Conservation (phyloP, 768 basidiomycete genomes). For the Rhodotorula kratochvilovae region DNA sequence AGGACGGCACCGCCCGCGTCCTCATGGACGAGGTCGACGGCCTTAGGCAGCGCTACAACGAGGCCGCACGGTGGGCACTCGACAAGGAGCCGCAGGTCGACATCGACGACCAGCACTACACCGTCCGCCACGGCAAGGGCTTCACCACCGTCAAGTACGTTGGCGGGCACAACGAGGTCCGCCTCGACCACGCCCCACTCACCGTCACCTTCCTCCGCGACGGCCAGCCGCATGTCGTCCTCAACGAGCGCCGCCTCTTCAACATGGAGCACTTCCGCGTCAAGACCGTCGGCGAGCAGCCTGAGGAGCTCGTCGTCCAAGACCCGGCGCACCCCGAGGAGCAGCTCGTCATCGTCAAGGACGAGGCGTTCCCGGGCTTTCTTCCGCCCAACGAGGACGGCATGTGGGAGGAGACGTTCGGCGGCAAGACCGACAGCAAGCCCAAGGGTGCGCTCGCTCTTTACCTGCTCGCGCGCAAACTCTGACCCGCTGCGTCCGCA, state of each 20-base stretch:
- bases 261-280: slow-evolving; percentile 93
- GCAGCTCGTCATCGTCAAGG: slow-evolving; percentile 36
- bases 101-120: slow-evolving; percentile 19
- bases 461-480: neutral
- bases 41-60: slow-evolving; percentile 78
- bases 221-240: slow-evolving; percentile 75
- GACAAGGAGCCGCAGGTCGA: slow-evolving; percentile 62
- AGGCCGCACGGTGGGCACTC: slow-evolving; percentile 84
- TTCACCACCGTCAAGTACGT: slow-evolving; percentile 52
- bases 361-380: slow-evolving; percentile 44
- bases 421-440: slow-evolving; percentile 83
- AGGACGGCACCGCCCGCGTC: slow-evolving; percentile 83
- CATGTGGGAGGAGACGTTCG: slow-evolving; percentile 85
- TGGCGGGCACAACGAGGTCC: slow-evolving; percentile 46
- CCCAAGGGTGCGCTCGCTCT: slow-evolving; percentile 69
- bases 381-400: slow-evolving; percentile 79
- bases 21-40: slow-evolving; percentile 84
- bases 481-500: slow-evolving; percentile 44
- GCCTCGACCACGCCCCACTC: slow-evolving; percentile 68
- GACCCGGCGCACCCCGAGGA: slow-evolving; percentile 53
- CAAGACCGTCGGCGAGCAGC: slow-evolving; percentile 55
- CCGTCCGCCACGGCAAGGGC: slow-evolving; percentile 48
- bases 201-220: slow-evolving; percentile 65
- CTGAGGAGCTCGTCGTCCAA: slow-evolving; percentile 47
- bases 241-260: slow-evolving; percentile 82